Base-by-base conservation (phyloP, 2,329 filamentous ascomycete genomes). In the Pseudocercospora crystallina region DNA sequence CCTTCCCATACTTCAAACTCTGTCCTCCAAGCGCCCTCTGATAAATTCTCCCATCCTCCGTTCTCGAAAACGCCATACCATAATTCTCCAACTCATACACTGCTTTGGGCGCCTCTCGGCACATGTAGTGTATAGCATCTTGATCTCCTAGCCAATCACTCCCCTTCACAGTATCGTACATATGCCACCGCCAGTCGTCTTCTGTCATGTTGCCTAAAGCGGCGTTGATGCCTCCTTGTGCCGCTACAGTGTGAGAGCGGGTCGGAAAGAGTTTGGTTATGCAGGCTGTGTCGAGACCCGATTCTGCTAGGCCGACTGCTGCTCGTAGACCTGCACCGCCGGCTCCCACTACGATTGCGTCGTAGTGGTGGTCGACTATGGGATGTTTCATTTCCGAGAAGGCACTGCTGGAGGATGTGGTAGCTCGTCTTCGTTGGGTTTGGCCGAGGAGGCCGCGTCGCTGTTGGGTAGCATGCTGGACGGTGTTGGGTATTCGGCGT, bases 331-430 rank as follows among this genome's bases (percentile, higher is more conserved):
- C 82, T 54, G 82, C 80, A 64, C 82, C 82, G 56, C 82, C 82
- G 54, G 82, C 82, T 37, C 73, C 71, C 14, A 75, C 67, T 11
- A 75, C 73, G 32, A 75, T 71, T 17, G 72, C 71, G 63, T 96
- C 92, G 76, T 96, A 96, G 76, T 96, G 90, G 76, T 97, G 92
- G 72, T 96, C 91, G 84, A 96, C 90, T 63, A 96, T 87, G 41
- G 90, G 86, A 73, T 96, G 96, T 74, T 95, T 90, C 72, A 43
- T 41, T 41, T 53, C 43, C 34, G 57, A 47, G 17, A 56, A 49
- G 8, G 55, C 43, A 15, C 51, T 34, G 47, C 47, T 49, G 26
- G 63, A 44, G 5, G 60, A 47, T 5, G 61, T 62, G 7, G 60
- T 65, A 41, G 63, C 63, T 52, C 61, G 53, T 38, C 63, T 51